Percentiles rank a stretch among this genome's conserved stretches.
Conservation (phyloP, 1,284 basidiomycete genomes). For the Singerocomus inundabilis region DNA sequence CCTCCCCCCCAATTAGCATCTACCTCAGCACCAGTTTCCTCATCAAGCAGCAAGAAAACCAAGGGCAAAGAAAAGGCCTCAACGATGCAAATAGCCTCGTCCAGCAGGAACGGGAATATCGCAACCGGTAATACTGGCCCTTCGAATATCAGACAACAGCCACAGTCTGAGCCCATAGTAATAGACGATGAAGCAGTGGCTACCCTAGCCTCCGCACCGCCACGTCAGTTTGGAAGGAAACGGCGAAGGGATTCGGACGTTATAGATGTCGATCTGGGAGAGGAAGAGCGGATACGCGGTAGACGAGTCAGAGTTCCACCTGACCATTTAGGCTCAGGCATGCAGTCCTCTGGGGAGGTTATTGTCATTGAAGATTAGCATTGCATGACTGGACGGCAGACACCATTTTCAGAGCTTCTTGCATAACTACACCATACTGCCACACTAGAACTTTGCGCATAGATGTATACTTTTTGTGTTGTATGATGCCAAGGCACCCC, state of each 20-base stretch:
- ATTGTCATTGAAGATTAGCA: constrained; percentile 43
- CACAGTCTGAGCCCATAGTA: constrained; percentile 38
- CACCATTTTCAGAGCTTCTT: no score
- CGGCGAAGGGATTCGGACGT: constrained; percentile 27
- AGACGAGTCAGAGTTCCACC: constrained; percentile 15
- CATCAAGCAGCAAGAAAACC: constrained; percentile 33
- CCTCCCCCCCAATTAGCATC: constrained; percentile 5
- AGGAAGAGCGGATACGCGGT: constrained; percentile 19
- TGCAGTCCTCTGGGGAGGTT: constrained; percentile 33
- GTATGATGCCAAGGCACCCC: constrained; percentile 6
- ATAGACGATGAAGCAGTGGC: constrained; percentile 48
- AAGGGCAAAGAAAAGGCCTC: constrained; percentile 38
- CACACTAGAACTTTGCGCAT: no score
- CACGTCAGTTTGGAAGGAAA: constrained; percentile 19
- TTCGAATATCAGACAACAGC: constrained; percentile 13
- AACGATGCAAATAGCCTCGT: constrained; percentile 4
- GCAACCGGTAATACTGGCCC: constrained; percentile 9
- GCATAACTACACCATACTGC: no score
- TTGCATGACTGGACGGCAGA: no score
- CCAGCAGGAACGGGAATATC: constrained; percentile 1
- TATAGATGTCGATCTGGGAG: constrained; percentile 29
- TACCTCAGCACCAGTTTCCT: constrained; percentile 5
- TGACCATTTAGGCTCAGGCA: constrained; percentile 8
- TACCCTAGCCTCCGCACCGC: neutral
- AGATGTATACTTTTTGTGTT: neutral